A percentile compares a stretch with the other conserved stretches of the same genome.
These are phyloP conservation scores for Eucalyptus dawsonii DNA, from an alignment of 345 rosid species.

Conservation along the genomic window DNA sequence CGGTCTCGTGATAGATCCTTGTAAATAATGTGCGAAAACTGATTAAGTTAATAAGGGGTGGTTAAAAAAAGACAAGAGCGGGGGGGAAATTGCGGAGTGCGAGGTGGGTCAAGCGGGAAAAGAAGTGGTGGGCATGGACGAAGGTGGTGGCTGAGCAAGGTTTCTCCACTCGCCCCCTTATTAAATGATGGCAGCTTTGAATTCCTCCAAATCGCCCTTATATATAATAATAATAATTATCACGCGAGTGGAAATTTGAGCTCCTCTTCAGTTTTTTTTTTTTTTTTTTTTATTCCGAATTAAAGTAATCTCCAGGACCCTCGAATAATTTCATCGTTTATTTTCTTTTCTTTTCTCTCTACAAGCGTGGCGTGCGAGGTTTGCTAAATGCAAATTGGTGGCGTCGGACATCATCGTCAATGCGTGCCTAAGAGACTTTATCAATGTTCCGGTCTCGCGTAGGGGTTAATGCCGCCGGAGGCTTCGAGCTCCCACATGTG, in stretches of 20 bases:
- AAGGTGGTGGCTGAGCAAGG: conserved; percentile 18
- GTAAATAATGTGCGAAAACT: neutral
- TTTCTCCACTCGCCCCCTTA: conserved; percentile 24
- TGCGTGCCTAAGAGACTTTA: neutral
- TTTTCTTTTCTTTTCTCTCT: neutral
- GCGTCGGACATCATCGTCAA: neutral
- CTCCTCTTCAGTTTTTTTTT: neutral
- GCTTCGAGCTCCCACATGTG: neutral
- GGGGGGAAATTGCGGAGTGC: neutral
- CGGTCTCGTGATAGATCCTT: neutral
- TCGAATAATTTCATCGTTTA: neutral
- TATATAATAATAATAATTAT: conserved; percentile 5
- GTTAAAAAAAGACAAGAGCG: neutral
- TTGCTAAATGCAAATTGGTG: neutral
- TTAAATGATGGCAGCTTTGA: conserved; percentile 26
- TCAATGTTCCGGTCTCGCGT: neutral
- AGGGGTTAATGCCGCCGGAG: neutral
- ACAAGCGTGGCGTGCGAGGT: neutral
- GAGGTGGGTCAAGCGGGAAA: neutral
- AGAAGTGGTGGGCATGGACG: neutral
- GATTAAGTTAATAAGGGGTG: neutral
- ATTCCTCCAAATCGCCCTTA: neutral
- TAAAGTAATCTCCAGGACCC: neutral
- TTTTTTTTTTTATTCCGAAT: neutral
- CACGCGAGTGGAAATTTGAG: conserved; percentile 1